These are phyloP conservation scores for Claviceps quebecensis DNA, from an alignment of 2,329 filamentous ascomycete genomes.

Conservation along the genomic window DNA sequence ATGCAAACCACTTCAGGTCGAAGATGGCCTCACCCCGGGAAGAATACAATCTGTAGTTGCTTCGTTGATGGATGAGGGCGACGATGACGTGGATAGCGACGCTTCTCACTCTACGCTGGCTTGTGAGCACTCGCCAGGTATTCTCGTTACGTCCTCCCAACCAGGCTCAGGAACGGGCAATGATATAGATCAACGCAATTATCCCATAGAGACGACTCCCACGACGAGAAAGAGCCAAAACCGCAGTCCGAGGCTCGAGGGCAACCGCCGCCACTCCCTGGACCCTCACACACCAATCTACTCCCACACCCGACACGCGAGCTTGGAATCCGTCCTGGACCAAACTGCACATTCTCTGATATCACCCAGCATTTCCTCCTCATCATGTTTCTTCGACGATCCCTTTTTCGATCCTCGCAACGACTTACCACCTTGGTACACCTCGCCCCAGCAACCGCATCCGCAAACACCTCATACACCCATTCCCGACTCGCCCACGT, in stretches of 20 bases:
- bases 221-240: background rate
- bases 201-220: background rate
- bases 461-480: background rate
- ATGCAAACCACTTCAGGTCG: background rate
- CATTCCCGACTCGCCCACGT: slow-evolving; percentile 4
- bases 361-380: background rate
- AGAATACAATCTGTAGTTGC: slow-evolving; percentile 1
- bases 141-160: background rate
- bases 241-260: background rate
- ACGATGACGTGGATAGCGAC: background rate
- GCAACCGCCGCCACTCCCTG: background rate
- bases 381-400: background rate
- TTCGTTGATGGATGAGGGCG: background rate
- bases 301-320: background rate
- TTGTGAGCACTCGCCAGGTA: background rate
- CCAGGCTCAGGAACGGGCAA: background rate
- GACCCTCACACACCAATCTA: background rate
- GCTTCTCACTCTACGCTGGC: background rate
- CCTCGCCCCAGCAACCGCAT: background rate
- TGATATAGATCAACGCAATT: background rate
- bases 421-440: background rate
- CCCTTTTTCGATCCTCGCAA: background rate
- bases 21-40: background rate
- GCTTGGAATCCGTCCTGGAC: background rate
- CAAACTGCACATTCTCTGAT: background rate